Percentiles rank a stretch among this genome's conserved stretches.
These are phyloP conservation scores for Ogataea ramenticola DNA, from an alignment of 805 yeast genomes.

Conservation along the genomic window DNA sequence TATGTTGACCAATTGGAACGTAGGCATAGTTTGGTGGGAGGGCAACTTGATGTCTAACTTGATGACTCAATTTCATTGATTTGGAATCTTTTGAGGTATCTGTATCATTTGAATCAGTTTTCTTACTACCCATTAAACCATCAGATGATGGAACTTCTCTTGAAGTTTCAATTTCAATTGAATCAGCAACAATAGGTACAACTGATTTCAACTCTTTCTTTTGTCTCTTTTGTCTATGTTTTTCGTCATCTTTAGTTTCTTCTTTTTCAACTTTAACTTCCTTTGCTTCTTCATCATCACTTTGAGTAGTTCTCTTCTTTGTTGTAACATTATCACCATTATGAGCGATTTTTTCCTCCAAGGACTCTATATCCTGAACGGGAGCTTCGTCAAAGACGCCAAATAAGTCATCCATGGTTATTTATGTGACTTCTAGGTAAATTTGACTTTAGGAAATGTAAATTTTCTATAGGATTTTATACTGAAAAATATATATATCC, in stretches of 20 bases:
- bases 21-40: constrained; percentile 89
- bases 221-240: constrained; percentile 23
- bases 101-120: constrained; percentile 1
- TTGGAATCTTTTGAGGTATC: constrained; percentile 21
- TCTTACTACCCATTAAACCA: constrained; percentile 41
- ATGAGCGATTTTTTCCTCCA: constrained; percentile 3
- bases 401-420: constrained; percentile 47
- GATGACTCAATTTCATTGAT: constrained; percentile 66
- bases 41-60: constrained; percentile 96
- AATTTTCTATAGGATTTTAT: too few species aligned
- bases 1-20: constrained; percentile 82
- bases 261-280: constrained; percentile 4
- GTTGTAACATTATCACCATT: constrained; percentile 2
- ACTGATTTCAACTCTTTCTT: constrained; percentile 27
- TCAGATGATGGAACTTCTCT: constrained; percentile 80
- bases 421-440: neutral
- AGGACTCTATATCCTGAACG: constrained; percentile 13
- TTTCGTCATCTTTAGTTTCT: constrained; percentile 19
- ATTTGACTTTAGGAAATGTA: neutral
- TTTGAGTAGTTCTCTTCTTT: constrained; percentile 8
- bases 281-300: constrained; percentile 1
- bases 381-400: constrained; percentile 56
- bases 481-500: too few species aligned
- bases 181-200: constrained; percentile 75
- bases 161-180: constrained; percentile 82